These are phyloP conservation scores for Pisolithus thermaeus DNA, from an alignment of 1,284 basidiomycete genomes.

Conservation along the genomic window DNA sequence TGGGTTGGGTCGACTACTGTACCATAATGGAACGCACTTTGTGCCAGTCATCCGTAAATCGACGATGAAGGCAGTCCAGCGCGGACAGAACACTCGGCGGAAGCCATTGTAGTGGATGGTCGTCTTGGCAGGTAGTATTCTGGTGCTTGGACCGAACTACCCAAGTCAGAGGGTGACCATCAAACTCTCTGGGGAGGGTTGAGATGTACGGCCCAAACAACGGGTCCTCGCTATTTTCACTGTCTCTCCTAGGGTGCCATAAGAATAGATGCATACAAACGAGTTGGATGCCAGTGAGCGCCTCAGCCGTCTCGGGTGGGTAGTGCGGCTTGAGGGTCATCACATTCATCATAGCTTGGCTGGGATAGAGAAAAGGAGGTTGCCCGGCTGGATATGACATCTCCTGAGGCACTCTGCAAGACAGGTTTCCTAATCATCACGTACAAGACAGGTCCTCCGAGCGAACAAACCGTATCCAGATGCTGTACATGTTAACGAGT, in stretches of 20 bases:
- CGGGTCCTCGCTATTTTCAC: conserved; percentile 43
- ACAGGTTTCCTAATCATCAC: conserved; percentile 8
- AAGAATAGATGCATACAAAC: conserved; percentile 61
- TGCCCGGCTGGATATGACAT: conserved; percentile 38
- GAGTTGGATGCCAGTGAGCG: conserved; percentile 52
- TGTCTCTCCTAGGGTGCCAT: conserved; percentile 35
- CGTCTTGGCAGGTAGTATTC: conserved; percentile 10
- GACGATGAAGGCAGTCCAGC: conserved; percentile 41
- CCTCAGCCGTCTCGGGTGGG: conserved; percentile 26
- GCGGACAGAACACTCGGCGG: conserved; percentile 46
- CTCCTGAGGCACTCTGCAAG: conserved; percentile 1
- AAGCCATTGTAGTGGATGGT: conserved; percentile 36
- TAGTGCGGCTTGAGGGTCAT: conserved; percentile 56
- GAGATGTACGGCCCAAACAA: conserved; percentile 75
- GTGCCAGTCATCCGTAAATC: conserved; percentile 59
- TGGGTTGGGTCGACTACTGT: conserved; percentile 6
- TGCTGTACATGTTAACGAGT: conserved; percentile 31
- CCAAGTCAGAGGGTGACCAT: conserved; percentile 73
- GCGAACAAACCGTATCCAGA: conserved; percentile 72
- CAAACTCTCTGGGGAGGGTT: conserved; percentile 63
- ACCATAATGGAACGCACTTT: conserved; percentile 47
- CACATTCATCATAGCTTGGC: conserved; percentile 63
- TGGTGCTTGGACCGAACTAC: conserved; percentile 30
- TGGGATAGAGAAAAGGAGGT: conserved; percentile 63
- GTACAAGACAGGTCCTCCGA: conserved; percentile 38